These are phyloP conservation scores for Sporobolomyces phaffii DNA, from an alignment of 768 basidiomycete species.

Conservation along the genomic window DNA sequence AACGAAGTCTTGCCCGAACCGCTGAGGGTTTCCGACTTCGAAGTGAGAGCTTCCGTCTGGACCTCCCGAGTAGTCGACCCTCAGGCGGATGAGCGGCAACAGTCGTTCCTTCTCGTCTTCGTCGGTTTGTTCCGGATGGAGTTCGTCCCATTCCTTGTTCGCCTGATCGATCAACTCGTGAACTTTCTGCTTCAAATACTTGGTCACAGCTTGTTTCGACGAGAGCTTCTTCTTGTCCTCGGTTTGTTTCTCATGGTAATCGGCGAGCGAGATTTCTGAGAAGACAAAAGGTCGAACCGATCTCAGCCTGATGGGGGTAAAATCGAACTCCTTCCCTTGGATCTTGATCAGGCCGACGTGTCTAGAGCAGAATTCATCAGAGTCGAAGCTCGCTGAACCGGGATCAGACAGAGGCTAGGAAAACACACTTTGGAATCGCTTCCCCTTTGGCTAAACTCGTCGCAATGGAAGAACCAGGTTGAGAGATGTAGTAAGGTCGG, in stretches of 20 bases:
- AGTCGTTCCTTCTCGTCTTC: slow-evolving; percentile 57
- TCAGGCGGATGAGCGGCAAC: slow-evolving; percentile 52
- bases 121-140: slow-evolving; percentile 55
- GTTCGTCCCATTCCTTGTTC: slow-evolving; percentile 68
- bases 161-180: slow-evolving; percentile 72
- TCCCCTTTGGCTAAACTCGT: slow-evolving; percentile 93
- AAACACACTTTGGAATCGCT: slow-evolving; percentile 71
- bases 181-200: slow-evolving; percentile 51
- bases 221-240: slow-evolving; percentile 74
- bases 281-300: slow-evolving; percentile 93
- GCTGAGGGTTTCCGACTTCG: slow-evolving; percentile 89
- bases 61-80: slow-evolving; percentile 46
- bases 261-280: slow-evolving; percentile 68
- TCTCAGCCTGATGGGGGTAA: slow-evolving; percentile 77
- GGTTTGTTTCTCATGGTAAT: slow-evolving; percentile 68
- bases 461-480: slow-evolving; percentile 91
- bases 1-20: slow-evolving; percentile 92
- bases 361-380: no score
- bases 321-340: slow-evolving; percentile 76
- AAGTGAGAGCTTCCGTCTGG: slow-evolving; percentile 69
- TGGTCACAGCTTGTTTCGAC: slow-evolving; percentile 53
- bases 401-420: neutral
- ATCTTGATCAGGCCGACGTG: slow-evolving; percentile 86
- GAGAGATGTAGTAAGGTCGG: slow-evolving; percentile 82
- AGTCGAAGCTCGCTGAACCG: neutral